Conservation (phyloP, 1,284 basidiomycete genomes). For the Heterobasidion parviporum region DNA sequence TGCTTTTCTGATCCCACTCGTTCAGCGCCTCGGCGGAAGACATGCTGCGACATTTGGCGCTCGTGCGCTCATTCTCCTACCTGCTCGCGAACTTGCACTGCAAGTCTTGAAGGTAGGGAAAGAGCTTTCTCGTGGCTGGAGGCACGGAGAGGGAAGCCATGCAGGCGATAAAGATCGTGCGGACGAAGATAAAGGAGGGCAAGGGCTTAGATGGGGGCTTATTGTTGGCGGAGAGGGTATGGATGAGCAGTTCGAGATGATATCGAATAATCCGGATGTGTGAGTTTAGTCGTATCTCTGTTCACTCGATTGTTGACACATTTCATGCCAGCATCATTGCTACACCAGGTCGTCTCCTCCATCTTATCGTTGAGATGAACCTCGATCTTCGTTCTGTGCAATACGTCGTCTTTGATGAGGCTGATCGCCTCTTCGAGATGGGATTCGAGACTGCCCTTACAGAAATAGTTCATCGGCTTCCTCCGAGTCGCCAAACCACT, state of each 20-base stretch:
- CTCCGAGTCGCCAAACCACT: conserved; percentile 81
- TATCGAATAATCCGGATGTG: conserved; percentile 93
- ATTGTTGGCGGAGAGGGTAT: conserved; percentile 94
- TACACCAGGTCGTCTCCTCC: conserved; percentile 94
- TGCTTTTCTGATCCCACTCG: conserved; percentile 90
- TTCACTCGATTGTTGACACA: conserved; percentile 4
- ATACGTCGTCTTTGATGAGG: conserved; percentile 97
- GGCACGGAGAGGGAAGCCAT: conserved; percentile 45
- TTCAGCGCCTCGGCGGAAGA: conserved; percentile 79
- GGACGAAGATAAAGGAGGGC: conserved; percentile 51
- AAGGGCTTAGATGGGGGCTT: conserved; percentile 84
- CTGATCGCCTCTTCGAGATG: conserved; percentile 97
- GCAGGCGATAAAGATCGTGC: conserved; percentile 55
- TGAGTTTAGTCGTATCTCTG: conserved; percentile 34
- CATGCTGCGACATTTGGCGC: conserved; percentile 81
- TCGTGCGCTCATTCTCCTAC: conserved; percentile 84
- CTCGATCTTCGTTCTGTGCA: conserved; percentile 84
- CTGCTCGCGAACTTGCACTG: conserved; percentile 89
- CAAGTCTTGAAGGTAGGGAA: conserved; percentile 95
- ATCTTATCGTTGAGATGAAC: conserved; percentile 96
- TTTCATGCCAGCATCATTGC: conserved; percentile 72
- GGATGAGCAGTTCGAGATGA: conserved; percentile 96
- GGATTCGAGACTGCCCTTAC: conserved; percentile 90
- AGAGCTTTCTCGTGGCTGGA: conserved; percentile 79
- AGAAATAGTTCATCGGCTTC: conserved; percentile 87